phyloP scores from a whole-genome alignment of 768 basidiomycete species.

The Psilocybe subaeruginosa region DNA sequence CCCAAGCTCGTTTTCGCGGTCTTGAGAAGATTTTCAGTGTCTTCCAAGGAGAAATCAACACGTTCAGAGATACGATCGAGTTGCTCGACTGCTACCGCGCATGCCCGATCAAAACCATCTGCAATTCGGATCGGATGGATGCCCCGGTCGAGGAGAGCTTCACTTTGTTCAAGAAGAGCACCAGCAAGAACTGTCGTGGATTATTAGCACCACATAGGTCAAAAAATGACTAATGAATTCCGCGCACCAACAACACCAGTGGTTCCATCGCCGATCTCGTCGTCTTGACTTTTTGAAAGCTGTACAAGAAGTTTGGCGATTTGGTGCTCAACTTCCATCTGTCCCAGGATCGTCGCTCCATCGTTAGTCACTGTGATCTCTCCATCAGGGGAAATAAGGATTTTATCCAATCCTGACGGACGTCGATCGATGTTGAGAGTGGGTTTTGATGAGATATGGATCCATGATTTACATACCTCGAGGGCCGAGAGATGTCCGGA shows the following conservation, averaged over 20 bases:
- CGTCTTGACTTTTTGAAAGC: slow-evolving; percentile 96
- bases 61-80: slow-evolving; percentile 90
- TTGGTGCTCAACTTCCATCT: slow-evolving; percentile 99
- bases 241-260: slow-evolving; percentile 96
- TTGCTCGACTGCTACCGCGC: slow-evolving; percentile 85
- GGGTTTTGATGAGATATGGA: neutral
- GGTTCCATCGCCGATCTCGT: slow-evolving; percentile 99
- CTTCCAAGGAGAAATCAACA: slow-evolving; percentile 80
- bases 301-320: slow-evolving; percentile 98
- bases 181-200: slow-evolving; percentile 84
- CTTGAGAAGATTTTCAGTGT: slow-evolving; percentile 89
- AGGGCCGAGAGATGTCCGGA: slow-evolving; percentile 93
- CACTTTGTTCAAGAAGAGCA: slow-evolving; percentile 92
- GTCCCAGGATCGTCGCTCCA: slow-evolving; percentile 95
- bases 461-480: slow-evolving; percentile 58
- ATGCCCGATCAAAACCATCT: slow-evolving; percentile 97
- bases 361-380: slow-evolving; percentile 99
- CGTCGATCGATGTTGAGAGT: slow-evolving; percentile 4
- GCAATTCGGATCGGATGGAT: slow-evolving; percentile 99
- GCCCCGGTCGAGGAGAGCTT: slow-evolving; percentile 96
- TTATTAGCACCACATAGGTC: slow-evolving; percentile 3
- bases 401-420: slow-evolving; percentile 85
- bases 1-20: slow-evolving; percentile 96
- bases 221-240: neutral
- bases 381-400: slow-evolving; percentile 93